Conservation (phyloP, 768 basidiomycete species). For the Auriscalpium microsporum region DNA sequence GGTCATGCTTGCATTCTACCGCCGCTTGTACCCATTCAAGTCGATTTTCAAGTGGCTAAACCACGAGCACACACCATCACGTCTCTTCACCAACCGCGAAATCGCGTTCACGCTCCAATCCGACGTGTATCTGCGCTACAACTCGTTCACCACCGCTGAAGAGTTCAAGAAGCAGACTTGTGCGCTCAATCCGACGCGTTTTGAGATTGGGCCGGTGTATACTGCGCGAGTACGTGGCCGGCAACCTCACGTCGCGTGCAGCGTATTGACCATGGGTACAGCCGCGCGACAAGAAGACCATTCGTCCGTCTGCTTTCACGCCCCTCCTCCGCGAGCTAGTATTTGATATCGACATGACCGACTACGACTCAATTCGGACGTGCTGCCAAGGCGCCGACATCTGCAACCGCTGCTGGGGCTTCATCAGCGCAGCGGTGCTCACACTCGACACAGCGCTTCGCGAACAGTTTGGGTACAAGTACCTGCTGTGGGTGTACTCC, state of each 20-base stretch:
- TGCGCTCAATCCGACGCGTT: conserved; percentile 80
- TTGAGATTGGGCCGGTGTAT: conserved; percentile 96
- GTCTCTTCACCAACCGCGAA: conserved; percentile 87
- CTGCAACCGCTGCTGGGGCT: conserved; percentile 90
- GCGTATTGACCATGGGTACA: conserved; percentile 23
- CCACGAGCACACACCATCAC: conserved; percentile 72
- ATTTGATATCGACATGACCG: conserved; percentile 99
- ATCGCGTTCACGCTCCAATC: conserved; percentile 89
- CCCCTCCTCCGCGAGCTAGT: conserved; percentile 87
- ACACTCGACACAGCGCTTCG: conserved; percentile 74
- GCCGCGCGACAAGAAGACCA: conserved; percentile 86
- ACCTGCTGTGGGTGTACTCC: conserved; percentile 96
- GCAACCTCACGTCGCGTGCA: neutral
- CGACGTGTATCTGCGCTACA: conserved; percentile 91
- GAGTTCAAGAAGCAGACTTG: conserved; percentile 90
- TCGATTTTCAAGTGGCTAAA: conserved; percentile 93
- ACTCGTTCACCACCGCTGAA: conserved; percentile 77
- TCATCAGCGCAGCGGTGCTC: conserved; percentile 86
- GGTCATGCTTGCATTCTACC: conserved; percentile 75
- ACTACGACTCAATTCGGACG: conserved; percentile 92
- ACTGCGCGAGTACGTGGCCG: conserved; percentile 61
- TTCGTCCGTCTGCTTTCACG: conserved; percentile 57
- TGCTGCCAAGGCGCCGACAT: conserved; percentile 90
- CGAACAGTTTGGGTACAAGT: conserved; percentile 84
- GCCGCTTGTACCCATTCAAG: conserved; percentile 89